Evolutionary conservation across 257 asterid species (phyloP), one percentile per base, ranked within the genome.

Genomic region (Coffea canephora): DNA sequence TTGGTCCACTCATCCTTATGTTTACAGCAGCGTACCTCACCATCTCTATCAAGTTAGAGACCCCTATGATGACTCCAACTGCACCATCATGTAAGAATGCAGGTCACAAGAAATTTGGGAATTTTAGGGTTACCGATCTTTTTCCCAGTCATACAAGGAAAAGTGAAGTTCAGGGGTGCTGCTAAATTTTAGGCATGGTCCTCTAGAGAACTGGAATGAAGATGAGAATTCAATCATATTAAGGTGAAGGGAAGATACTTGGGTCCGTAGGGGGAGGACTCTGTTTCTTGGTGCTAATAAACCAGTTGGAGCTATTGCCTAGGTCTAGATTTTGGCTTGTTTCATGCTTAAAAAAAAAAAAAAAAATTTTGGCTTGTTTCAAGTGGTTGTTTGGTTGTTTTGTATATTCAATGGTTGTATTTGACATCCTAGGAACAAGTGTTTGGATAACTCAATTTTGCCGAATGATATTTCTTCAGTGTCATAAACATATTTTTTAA

Each of bases 1-100:
- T 9, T 75, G 21, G 25, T 1, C 8, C 52, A 74, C 79, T 4
- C 83, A 71, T 5, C 61, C 80, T 10, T 52, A 52, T 14, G 57
- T 52, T 8, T 67, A 55, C 4, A 0, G 45, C 16, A 69, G 23
- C 0, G 48, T 54, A 18, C 27, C 9, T 46, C 75, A 57, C 83
- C 78, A 62, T 54, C 6, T 80, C 4, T 52, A 52, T 15, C 59
- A 23, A 21, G 75, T 72, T 34, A 69, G 71, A 49, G 85, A 5
- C 59, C 78, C 79, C n/a, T 21, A 54, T 43, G 66, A 10, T 5
- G 87, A 80, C 1, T 57, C 84, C 52, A n/a, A 9, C 21, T 89
- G 89, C 88, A 69, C 79, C 68, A 88, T 88, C 76, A 72, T 88
- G 89, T 88, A n/a, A 69, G 73, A 48, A 23, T 52, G 11, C 57